Base-by-base conservation (phyloP, 495 filamentous ascomycete species). In the Oidiodendron maius region DNA sequence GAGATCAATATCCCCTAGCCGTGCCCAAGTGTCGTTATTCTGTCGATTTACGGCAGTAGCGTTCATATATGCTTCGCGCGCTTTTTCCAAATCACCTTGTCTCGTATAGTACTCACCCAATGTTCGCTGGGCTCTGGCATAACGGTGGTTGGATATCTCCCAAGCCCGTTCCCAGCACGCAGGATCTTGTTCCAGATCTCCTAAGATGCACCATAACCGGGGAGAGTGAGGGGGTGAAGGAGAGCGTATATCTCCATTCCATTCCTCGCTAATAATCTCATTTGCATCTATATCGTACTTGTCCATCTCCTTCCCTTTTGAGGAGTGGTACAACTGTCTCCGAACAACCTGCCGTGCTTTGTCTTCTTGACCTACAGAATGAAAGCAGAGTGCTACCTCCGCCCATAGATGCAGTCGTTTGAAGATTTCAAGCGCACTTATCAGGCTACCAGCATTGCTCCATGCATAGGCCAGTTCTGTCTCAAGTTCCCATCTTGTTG, bases 371-470 rank as follows among this genome's bases (percentile, higher is more conserved):
- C 63, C 69, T 5, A 75, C 74, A 20, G 60, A 60, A 23, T 60
- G 57, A 61, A 84, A 88, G 64, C 93, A 99, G 1, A 99, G 74
- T 0, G 94, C 93, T 8, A 86, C 88, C 67, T 99, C 93, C 9
- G 93, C 86, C 91, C 91, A 97, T 68, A 99, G 84, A 39, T 91
- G 82, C 10, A 99, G 72, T 3, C 93, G 77, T 66, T 95, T 90
- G 67, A 96, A 99, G 57, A 99, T 97, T 42, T 96, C 93, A 10
- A 99, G 75, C 1, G 93, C 93, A 0, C 91, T 91, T 1, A 87
- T 77, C 6, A 99, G 71, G 39, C 87, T 90, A 18, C 93, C 93
- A 1, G 96, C 76, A 18, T 77, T 76, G 15, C 88, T 83, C 93
- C 93, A 99, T 4, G 88, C 82, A 46, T 86, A 81, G 4, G 94